Conservation (phyloP, 768 basidiomycete species). For the Zangia roseola region DNA sequence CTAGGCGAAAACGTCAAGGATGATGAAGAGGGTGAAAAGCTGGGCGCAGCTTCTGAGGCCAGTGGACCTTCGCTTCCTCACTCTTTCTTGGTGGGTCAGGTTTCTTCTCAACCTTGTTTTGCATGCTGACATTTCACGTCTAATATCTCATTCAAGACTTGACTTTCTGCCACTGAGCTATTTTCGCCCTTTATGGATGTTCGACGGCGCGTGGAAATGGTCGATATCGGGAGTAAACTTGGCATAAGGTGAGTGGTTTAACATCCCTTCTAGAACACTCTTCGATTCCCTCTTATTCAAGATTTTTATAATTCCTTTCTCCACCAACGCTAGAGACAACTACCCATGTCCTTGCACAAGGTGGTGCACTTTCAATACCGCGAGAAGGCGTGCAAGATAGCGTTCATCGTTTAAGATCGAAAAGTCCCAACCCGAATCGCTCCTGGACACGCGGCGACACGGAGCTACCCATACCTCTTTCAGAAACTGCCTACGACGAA, state of each 20-base stretch:
- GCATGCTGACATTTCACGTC: conserved; percentile 8
- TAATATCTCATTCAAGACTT: conserved; percentile 83
- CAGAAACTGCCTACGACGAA: conserved; percentile 2
- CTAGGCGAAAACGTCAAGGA: conserved; percentile 25
- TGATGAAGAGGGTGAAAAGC: conserved; percentile 28
- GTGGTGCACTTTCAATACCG: conserved; percentile 40
- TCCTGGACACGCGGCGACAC: not conserved
- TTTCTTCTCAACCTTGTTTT: not conserved
- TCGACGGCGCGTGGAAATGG: conserved; percentile 72
- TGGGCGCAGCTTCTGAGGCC: conserved; percentile 51
- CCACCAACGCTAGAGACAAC: conserved; percentile 72
- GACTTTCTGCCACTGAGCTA: conserved; percentile 66
- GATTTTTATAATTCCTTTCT: conserved; percentile 69
- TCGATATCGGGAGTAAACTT: conserved; percentile 40
- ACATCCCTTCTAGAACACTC: not conserved
- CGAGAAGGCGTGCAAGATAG: not conserved
- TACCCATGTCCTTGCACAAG: conserved; percentile 65
- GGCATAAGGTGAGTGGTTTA: conserved; percentile 14
- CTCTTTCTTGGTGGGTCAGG: conserved; percentile 80
- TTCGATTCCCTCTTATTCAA: conserved; percentile 1
- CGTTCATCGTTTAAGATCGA: not conserved
- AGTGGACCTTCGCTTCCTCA: conserved; percentile 77
- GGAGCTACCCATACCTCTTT: not conserved
- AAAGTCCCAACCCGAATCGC: not conserved
- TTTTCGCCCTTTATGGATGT: conserved; percentile 70